Evolutionary conservation across 805 yeast species (phyloP), one percentile per base, ranked within the genome.

Genomic region (Sungouiella thailandica): DNA sequence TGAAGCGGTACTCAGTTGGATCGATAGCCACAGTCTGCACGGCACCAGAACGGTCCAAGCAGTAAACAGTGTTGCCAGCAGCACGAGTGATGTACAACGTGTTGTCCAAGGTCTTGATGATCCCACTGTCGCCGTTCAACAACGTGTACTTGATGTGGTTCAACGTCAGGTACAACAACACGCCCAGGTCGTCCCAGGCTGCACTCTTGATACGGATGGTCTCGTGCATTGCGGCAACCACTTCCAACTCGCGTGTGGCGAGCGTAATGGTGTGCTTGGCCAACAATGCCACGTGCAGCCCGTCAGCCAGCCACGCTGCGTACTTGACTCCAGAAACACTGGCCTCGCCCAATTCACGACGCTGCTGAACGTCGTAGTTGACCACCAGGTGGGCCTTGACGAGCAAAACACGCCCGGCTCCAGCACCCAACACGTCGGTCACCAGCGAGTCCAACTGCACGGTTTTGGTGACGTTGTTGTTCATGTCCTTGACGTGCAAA

Each of bases 1-100:
- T 93, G 75, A 93, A 93, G 52, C 97, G 76, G 67, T 85, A 93
- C 65, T 93, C 99, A 22, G 97, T 90, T 25, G 97, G 96, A 57
- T 93, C 98, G 47, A 94, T 87, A 19, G 69, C 57, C 35, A 88
- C 58, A 28, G 76, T 73, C 55, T 86, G 89, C 35, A 87, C 89
- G 51, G 79, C 80, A 38, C 97, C 97, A 14, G 72, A 74, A 57
- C 99, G 80, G 59, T 76, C 83, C 54, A 93, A 74, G 47, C 95
- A 83, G 62, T 76, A 87, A 23, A 89, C 83, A 35, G 73, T 73
- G 43, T 74, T 72, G 22, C 86, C 89, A 36, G 71, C 57, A 27
- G 83, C 90, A 55, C 72, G 78, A 25, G 80, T 74, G 40, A 90
- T 75, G 60, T 93, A 93, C 47, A 89, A 62, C 9, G 97, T 89